Base-by-base conservation (phyloP, 805 yeast genomes). In the Candida manassasensis region DNA sequence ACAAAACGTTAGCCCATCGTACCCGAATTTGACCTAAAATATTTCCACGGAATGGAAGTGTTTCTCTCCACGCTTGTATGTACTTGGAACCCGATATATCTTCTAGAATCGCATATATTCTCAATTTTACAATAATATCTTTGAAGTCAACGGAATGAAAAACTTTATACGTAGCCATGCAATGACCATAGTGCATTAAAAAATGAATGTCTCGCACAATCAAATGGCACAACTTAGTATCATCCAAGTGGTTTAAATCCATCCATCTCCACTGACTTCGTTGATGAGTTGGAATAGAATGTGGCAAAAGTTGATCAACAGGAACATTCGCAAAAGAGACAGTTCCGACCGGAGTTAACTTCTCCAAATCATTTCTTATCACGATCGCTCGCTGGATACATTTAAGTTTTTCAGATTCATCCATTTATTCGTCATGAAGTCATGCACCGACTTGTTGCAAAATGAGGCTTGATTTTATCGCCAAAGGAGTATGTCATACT, bases 211-310 rank as follows among this genome's bases (percentile, higher is more conserved):
- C 71, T 3, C 40, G 29, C 4, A 74, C 30, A 0, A 67, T 18
- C 14, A 40, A 22, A 12, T 34, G 21, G 30, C 33, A 35, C n/a
- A 40, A 36, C 37, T 35, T 27, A 42, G 45, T 14, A 32, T 29
- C 15, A 32, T 41, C 35, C 4, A 64, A 50, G 40, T 47, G 59
- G 12, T 73, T 73, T 7, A 73, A 58, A 41, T 76, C 78, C 11
- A 76, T 54, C 84, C 84, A 78, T 33, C 32, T 46, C 84, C 84
- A 79, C 1, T 63, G 67, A 47, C 61, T 71, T 9, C 15, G 21
- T 21, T 19, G 14, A 7, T 37, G 39, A 0, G 29, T 38, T 21
- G 27, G 21, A 9, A 59, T 21, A 0, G 71, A 73, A 3, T 53
- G 48, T 17, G 53, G 39, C 21, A 59, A 59, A 10, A 62, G 55